Evolutionary conservation across 768 basidiomycete genomes (phyloP).

Genomic region (Podaxis pistillaris): DNA sequence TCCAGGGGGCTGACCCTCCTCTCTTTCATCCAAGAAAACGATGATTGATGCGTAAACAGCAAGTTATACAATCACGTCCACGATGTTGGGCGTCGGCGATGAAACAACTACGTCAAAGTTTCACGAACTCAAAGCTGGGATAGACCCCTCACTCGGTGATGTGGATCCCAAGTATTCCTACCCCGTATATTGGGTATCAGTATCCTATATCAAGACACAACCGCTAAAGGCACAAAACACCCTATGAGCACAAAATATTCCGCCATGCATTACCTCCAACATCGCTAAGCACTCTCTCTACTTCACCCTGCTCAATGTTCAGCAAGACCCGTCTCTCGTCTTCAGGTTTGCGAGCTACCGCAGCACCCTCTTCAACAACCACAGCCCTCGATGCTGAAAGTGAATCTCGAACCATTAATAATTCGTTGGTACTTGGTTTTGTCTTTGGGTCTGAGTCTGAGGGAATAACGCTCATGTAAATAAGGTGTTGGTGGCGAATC

Average conservation of each 20-base stretch:
- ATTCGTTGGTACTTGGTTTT: constrained; percentile 60
- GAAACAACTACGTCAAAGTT: too few species aligned
- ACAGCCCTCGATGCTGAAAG: constrained; percentile 77
- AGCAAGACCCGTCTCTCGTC: constrained; percentile 72
- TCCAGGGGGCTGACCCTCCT: too few species aligned
- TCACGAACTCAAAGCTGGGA: background rate
- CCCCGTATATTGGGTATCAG: background rate
- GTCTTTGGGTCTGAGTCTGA: constrained; percentile 55
- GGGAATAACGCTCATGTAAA: constrained; percentile 64
- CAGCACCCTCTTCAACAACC: constrained; percentile 63
- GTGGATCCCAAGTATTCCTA: background rate
- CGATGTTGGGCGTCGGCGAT: too few species aligned
- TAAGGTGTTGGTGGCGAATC: constrained; percentile 76
- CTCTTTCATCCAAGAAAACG: too few species aligned
- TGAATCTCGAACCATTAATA: constrained; percentile 69
- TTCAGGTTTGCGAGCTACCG: constrained; percentile 51
- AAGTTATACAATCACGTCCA: too few species aligned
- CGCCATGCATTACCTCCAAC: constrained; percentile 72
- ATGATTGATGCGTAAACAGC: too few species aligned
- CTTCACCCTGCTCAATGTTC: constrained; percentile 82
- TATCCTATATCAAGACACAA: background rate
- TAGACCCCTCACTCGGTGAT: background rate
- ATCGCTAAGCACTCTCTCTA: constrained; percentile 82
- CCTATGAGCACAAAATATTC: constrained; percentile 39
- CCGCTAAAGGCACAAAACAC: background rate